Evolutionary conservation across 257 asterid species (phyloP).

Genomic region (Fraxinus excelsior): DNA sequence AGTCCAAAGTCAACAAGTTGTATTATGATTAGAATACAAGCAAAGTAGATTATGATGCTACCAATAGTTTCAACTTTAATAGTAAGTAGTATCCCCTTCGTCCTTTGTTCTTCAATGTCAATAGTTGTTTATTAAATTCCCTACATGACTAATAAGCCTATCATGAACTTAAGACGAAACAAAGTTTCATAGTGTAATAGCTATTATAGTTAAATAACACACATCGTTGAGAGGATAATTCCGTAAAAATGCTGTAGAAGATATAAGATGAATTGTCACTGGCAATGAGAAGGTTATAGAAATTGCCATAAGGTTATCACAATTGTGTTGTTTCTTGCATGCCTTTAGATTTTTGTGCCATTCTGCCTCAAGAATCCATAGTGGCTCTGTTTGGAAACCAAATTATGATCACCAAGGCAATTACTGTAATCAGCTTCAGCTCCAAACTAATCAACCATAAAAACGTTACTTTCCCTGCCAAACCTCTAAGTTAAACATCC

Average conservation of each 20-base stretch:
- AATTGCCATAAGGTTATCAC: background rate
- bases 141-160: too few species aligned
- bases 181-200: too few species aligned
- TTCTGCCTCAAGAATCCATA: background rate
- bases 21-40: background rate
- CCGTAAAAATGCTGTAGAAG: background rate
- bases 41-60: background rate
- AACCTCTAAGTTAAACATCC: background rate
- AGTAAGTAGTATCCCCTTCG: background rate
- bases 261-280: background rate
- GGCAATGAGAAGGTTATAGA: background rate
- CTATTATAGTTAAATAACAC: background rate
- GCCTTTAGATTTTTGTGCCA: background rate
- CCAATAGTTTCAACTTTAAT: background rate
- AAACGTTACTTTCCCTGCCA: background rate
- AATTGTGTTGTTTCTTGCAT: background rate
- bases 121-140: too few species aligned
- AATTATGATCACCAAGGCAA: background rate
- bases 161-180: too few species aligned
- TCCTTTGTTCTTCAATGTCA: background rate
- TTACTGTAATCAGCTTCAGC: background rate
- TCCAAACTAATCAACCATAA: background rate
- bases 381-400: background rate
- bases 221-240: background rate
- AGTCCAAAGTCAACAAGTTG: background rate